Percentiles rank a stretch among this genome's conserved stretches.
These are phyloP conservation scores for Neofusicoccum umdonicola DNA, from an alignment of 2,329 filamentous ascomycete genomes.

Conservation along the genomic window DNA sequence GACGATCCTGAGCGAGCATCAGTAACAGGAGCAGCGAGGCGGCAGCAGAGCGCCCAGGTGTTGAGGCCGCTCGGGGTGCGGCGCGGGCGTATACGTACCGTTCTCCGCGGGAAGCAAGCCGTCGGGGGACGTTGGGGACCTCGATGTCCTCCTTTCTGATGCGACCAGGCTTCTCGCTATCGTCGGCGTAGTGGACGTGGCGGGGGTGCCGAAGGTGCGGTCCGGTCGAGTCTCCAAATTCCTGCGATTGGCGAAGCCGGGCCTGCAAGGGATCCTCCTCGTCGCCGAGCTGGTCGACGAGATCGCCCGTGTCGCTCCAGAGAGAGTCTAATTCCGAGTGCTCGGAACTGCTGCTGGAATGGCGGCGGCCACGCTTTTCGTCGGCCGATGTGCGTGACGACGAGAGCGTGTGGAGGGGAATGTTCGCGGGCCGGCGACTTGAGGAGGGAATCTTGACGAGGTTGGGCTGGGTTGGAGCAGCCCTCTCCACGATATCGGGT, in stretches of 20 bases:
- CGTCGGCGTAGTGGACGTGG: slow-evolving; percentile 66
- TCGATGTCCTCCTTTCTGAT: slow-evolving; percentile 69
- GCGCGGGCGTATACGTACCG: slow-evolving; percentile 36
- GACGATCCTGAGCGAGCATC: slow-evolving; percentile 48
- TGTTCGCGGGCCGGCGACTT: slow-evolving; percentile 74
- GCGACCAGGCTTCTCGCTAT: slow-evolving; percentile 39
- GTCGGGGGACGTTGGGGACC: slow-evolving; percentile 67
- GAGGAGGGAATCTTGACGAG: slow-evolving; percentile 81
- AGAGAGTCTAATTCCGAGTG: slow-evolving; percentile 57
- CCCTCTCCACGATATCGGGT: slow-evolving; percentile 22
- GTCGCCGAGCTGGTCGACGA: slow-evolving; percentile 85
- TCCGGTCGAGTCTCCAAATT: slow-evolving; percentile 55
- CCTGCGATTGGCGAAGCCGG: slow-evolving; percentile 64
- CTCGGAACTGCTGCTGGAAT: slow-evolving; percentile 61
- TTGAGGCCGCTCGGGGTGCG: not conserved
- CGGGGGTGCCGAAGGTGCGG: slow-evolving; percentile 51
- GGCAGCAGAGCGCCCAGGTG: not conserved
- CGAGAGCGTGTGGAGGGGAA: slow-evolving; percentile 76
- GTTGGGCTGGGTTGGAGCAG: slow-evolving; percentile 63
- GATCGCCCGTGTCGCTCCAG: slow-evolving; percentile 93
- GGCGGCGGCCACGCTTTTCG: slow-evolving; percentile 51
- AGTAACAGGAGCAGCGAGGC: not conserved
- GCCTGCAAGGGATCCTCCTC: slow-evolving; percentile 77
- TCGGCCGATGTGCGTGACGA: slow-evolving; percentile 45
- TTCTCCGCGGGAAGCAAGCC: slow-evolving; percentile 64